Evolutionary conservation across 805 yeast species (phyloP), one percentile per base, ranked within the genome.

Genomic region (Jamesozyma hellenica): DNA sequence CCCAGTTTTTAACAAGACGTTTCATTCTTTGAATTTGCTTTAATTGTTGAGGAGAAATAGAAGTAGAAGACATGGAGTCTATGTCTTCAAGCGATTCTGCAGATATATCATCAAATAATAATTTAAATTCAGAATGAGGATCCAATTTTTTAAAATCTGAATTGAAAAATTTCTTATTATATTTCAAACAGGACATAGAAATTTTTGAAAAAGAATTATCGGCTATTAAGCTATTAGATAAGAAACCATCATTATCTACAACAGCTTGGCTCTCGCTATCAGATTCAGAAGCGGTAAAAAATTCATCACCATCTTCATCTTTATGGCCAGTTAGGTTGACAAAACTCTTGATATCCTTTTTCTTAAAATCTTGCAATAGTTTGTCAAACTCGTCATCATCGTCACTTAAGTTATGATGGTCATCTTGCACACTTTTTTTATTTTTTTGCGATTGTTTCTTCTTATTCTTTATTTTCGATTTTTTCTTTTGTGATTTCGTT

Each of bases 1-100:
- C 82, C 95, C 95, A 85, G 18, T 86, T 87, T 50, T 83, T 69
- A 1, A 83, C 75, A n/a, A 61, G 70, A 45, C 59, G 70, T 25
- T 64, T 62, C 38, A 67, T 39, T 32, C 58, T 69, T 49, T 75
- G 79, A 47, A 80, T 73, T 51, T 79, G 84, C 37, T 68, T 73
- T 41, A 82, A 58, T 15, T 75, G 72, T 44, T 80, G 87, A 0
- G 88, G 90, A 0, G 82, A 72, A 0, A 77, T 71, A 28, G 79
- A 74, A 2, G 79, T 66, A 0, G 88, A 76, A 0, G 87, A 72
- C n/a, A 85, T 74, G 1, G 82, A 71, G 49, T 81, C 82, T 0
- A 85, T 87, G 56, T 82, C 90, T 40, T 78, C 81, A 15, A 82
- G 68, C 0, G 83, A 76, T 32, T 77, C 82, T 6, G 70, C 55